A percentile compares a stretch with the other conserved stretches of the same genome.
Evolutionary conservation across 148 eudicot genomes (phyloP).

Genomic region (Gaultheria prostrata): DNA sequence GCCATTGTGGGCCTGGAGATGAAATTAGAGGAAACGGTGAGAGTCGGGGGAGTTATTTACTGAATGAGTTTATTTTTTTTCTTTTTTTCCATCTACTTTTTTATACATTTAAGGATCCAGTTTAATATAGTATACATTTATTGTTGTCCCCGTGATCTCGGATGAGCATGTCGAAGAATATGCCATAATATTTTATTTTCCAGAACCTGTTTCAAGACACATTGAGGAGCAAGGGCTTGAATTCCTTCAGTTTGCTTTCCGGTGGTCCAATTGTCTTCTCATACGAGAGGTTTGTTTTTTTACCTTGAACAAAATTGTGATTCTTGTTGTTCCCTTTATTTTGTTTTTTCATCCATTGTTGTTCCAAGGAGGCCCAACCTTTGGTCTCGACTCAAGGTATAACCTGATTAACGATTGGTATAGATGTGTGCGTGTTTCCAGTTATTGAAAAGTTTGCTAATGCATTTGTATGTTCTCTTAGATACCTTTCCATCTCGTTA

Average conservation of each 20-base stretch:
- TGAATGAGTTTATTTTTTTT: not conserved
- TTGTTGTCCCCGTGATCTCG: too few relatives aligned
- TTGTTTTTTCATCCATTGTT: not conserved
- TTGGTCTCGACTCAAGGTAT: not conserved
- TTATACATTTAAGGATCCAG: not conserved
- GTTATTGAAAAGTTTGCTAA: constrained; percentile 12
- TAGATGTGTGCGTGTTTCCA: not conserved
- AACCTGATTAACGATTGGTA: not conserved
- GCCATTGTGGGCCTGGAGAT: not conserved
- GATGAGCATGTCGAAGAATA: too few relatives aligned
- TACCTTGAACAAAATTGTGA: not conserved
- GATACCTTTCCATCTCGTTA: constrained; percentile 94
- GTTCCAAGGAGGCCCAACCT: not conserved
- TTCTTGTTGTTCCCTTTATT: not conserved
- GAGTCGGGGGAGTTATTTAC: not conserved
- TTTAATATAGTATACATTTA: not conserved
- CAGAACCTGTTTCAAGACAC: constrained; percentile 91
- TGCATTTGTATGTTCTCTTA: constrained; percentile 21
- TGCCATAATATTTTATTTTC: not conserved
- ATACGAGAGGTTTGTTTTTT: constrained; percentile 83
- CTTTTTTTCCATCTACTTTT: not conserved
- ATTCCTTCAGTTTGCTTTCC: constrained; percentile 95
- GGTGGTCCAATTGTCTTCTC: constrained; percentile 99
- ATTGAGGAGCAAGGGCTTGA: constrained; percentile 97
- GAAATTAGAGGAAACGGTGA: not conserved